Evolutionary conservation across 2,329 filamentous ascomycete genomes (phyloP).

Genomic region (Fusarium buxicola): DNA sequence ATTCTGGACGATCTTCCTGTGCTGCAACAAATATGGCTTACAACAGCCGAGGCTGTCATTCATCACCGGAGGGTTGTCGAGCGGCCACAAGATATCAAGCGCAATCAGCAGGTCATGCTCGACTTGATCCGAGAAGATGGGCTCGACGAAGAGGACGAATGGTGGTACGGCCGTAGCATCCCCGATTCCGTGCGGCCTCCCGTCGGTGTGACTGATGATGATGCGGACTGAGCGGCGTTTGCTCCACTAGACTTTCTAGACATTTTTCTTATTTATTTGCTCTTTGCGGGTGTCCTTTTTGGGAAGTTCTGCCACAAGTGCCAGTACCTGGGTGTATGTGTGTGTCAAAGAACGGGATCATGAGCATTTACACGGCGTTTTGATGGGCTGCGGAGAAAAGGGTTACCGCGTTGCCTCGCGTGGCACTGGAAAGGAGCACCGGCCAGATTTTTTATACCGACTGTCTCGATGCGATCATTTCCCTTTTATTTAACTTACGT

Average conservation of each 20-base stretch:
- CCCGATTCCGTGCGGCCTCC: constrained; percentile 67
- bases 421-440: constrained; percentile 37
- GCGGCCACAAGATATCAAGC: constrained; percentile 69
- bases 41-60: constrained; percentile 71
- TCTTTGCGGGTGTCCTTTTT: constrained; percentile 28
- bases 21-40: constrained; percentile 71
- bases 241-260: constrained; percentile 20
- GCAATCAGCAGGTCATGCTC: constrained; percentile 71
- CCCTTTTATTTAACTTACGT: constrained; percentile 11
- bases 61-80: constrained; percentile 69
- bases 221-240: constrained; percentile 51
- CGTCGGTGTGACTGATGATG: constrained; percentile 63
- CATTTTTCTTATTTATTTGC: constrained; percentile 30
- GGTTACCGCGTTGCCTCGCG: constrained; percentile 29
- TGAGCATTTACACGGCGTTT: constrained; percentile 50
- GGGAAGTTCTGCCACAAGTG: constrained; percentile 24
- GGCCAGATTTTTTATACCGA: constrained; percentile 42
- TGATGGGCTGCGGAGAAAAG: constrained; percentile 38
- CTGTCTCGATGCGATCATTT: constrained; percentile 35
- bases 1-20: constrained; percentile 67
- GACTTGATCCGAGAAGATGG: constrained; percentile 74
- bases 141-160: constrained; percentile 69
- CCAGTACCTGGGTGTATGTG: constrained; percentile 34
- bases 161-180: constrained; percentile 67
- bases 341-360: constrained; percentile 42